These are phyloP conservation scores for Aegilops longissima DNA, from an alignment of 176 grass and related monocot species.

Conservation along the genomic window DNA sequence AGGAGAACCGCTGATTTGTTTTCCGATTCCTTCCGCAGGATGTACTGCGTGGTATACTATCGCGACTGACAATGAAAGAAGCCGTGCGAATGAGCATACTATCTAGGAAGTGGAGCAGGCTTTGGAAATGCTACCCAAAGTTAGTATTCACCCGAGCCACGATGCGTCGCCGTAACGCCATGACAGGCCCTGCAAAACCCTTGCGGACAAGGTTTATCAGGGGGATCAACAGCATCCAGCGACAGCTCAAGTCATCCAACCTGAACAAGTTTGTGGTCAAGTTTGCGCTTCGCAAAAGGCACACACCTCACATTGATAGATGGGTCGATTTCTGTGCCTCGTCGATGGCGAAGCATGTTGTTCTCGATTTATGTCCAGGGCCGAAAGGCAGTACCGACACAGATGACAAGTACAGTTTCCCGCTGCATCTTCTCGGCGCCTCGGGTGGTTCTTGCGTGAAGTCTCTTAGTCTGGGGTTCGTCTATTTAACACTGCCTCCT, in stretches of 20 bases:
- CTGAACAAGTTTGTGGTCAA: not conserved
- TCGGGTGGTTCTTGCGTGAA: not conserved
- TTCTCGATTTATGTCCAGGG: not conserved
- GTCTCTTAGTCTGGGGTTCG: not conserved
- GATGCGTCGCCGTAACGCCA: not conserved
- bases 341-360: not conserved
- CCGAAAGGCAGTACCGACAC: not conserved
- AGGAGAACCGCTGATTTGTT: not conserved
- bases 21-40: not conserved
- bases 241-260: not conserved
- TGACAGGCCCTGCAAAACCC: not conserved
- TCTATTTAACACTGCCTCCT: not conserved
- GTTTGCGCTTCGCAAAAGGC: not conserved
- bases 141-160: not conserved
- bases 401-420: not conserved
- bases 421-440: not conserved
- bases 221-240: not conserved
- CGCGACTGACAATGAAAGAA: constrained; percentile 3
- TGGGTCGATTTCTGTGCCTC: not conserved
- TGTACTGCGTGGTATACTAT: constrained; percentile 5
- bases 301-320: not conserved
- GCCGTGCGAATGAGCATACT: constrained; percentile 13
- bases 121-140: constrained; percentile 24
- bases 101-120: not conserved
- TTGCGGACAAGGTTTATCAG: not conserved